Percentiles rank a stretch among this genome's conserved stretches.
Conservation (phyloP, 139 green algal genomes). For the Trebouxia sp. region DNA sequence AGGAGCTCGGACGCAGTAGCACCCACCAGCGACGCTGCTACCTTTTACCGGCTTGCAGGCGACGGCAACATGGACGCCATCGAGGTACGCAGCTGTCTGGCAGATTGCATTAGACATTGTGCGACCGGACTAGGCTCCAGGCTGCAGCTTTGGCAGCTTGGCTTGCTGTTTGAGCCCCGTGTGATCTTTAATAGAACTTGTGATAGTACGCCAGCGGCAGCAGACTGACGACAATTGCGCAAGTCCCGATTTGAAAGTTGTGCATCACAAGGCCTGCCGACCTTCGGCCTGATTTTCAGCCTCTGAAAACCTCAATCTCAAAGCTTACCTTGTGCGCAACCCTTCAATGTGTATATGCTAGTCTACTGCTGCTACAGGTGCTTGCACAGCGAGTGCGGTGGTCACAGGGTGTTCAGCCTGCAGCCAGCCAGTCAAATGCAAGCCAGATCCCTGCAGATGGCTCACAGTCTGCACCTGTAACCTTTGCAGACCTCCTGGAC, state of each 20-base stretch:
- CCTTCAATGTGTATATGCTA: background rate
- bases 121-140: too few relatives aligned
- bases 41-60: background rate
- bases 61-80: background rate
- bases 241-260: too few relatives aligned
- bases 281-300: too few relatives aligned
- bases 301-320: too few relatives aligned
- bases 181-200: too few relatives aligned
- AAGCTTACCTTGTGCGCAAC: too few relatives aligned
- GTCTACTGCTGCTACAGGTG: conserved; percentile 16
- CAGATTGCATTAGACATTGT: too few relatives aligned
- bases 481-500: background rate
- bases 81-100: background rate
- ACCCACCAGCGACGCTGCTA: background rate
- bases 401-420: background rate
- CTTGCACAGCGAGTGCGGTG: conserved; percentile 9
- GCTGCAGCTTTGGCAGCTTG: too few relatives aligned
- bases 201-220: too few relatives aligned
- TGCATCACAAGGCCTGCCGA: too few relatives aligned
- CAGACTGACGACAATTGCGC: too few relatives aligned
- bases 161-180: too few relatives aligned
- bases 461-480: background rate
- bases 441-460: background rate
- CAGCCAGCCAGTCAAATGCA: background rate
- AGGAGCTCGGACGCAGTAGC: background rate